Base-by-base conservation (phyloP, 345 rosid genomes). In the Firmiana major region DNA sequence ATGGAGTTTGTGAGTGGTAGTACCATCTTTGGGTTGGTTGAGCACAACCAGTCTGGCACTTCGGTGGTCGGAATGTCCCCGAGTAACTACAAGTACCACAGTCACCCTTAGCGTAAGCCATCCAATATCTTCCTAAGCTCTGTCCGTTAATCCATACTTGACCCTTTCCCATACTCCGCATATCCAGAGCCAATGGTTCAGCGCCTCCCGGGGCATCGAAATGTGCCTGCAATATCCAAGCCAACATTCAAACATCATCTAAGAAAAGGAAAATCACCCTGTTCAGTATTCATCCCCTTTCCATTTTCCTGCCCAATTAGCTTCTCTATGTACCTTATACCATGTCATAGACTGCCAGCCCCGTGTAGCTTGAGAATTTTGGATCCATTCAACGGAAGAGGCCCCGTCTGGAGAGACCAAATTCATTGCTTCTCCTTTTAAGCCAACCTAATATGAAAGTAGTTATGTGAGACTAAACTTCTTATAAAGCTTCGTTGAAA, bases 161-260 rank as follows among this genome's bases (percentile, higher is more conserved):
- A 45, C 99, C 99, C 85, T 93, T 96, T 49, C 99, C 99, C 99
- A 96, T 96, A 73, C 98, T 90, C 77, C 81, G 80, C 82, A 96
- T 75, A 75, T 96, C 97, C 86, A 96, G 86, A 79, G 97, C 99
- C 77, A 96, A 15, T 0, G 97, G 98, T 74, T 91, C 93, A 31
- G 81, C 75, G 45, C 97, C 99, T 53, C 74, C 46, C 7, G 98
- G 98, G 57, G 87, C 88, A 80, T 93, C 86, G 64, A 96, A 92
- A 72, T 86, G 85, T 53, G 94, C 89, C 98, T 95, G 82, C 76
- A 72, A 22, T 49, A 77, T 72, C 78, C 78, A 76, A 68, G 51
- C 57, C 62, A 53, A 12, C 6, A 48, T 63, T 83, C 73, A 83
- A 62, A 38, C 34, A 26, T 36, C 21, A 53, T n/a, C 28, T 38